phyloP scores from a whole-genome alignment of 2,329 filamentous ascomycete species.

The Helotiales sp. region DNA sequence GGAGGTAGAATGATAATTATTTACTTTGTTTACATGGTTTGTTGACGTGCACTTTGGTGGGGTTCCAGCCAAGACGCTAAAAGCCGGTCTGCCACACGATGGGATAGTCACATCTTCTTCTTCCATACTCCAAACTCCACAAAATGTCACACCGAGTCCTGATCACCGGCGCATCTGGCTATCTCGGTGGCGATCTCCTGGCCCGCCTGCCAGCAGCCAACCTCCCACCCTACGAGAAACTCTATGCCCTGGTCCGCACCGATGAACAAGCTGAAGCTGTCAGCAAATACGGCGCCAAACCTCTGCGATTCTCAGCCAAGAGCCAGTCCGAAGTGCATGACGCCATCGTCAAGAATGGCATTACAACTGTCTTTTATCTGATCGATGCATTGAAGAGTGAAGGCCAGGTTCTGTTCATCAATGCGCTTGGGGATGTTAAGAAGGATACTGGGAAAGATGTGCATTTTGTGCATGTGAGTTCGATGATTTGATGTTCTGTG shows the following conservation, averaged over 20 bases:
- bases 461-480: slow-evolving; percentile 1
- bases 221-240: not conserved
- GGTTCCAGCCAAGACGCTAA: too few relatives aligned
- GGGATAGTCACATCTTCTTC: too few relatives aligned
- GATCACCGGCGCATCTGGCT: not conserved
- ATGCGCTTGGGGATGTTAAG: not conserved
- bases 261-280: not conserved
- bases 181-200: not conserved
- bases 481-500: not conserved
- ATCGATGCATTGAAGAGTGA: not conserved
- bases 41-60: too few relatives aligned
- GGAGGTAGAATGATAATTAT: too few relatives aligned
- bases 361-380: not conserved
- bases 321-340: not conserved
- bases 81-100: too few relatives aligned
- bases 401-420: not conserved
- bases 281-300: not conserved
- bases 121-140: not conserved
- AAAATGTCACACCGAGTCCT: not conserved
- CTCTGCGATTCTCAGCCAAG: not conserved
- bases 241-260: not conserved
- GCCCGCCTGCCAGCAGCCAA: not conserved
- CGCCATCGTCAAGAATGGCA: not conserved
- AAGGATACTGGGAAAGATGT: not conserved
- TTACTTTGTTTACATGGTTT: too few relatives aligned